phyloP scores from a whole-genome alignment of 352 stramenopile genomes.

The Peronospora destructor region DNA sequence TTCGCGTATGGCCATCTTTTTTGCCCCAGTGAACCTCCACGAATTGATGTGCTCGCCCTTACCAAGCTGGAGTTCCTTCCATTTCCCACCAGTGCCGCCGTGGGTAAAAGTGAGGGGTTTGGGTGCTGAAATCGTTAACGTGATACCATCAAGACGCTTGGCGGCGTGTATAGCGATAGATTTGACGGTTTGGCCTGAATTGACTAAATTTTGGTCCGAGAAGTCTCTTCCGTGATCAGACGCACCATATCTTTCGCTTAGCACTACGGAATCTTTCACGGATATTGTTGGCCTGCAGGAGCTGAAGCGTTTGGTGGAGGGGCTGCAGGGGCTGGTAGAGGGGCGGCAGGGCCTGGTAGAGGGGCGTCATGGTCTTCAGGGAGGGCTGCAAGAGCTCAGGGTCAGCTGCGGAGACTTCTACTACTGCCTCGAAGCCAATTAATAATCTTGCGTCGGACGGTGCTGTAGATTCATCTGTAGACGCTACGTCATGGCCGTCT shows the following conservation, averaged over 20 bases:
- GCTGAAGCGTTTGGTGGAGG: too few relatives aligned
- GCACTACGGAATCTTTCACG: slow-evolving; percentile 17
- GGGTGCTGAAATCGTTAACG: slow-evolving; percentile 12
- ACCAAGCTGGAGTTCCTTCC: slow-evolving; percentile 10
- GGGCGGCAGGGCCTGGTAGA: too few relatives aligned
- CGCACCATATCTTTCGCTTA: slow-evolving; percentile 22
- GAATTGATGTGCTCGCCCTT: slow-evolving; percentile 20
- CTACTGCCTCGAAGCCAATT: too few relatives aligned
- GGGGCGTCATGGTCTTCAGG: too few relatives aligned
- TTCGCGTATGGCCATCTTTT: slow-evolving; percentile 13
- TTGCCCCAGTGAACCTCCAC: slow-evolving; percentile 26
- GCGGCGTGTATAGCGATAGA: slow-evolving; percentile 16
- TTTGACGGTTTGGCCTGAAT: slow-evolving; percentile 21
- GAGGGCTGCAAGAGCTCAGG: too few relatives aligned
- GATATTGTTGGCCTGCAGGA: slow-evolving; percentile 6
- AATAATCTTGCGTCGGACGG: too few relatives aligned
- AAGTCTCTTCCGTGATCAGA: slow-evolving; percentile 18
- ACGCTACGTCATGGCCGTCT: too few relatives aligned
- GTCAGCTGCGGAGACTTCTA: too few relatives aligned
- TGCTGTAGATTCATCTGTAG: too few relatives aligned
- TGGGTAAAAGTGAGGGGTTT: slow-evolving; percentile 15
- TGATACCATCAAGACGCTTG: slow-evolving; percentile 21
- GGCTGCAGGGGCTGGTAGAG: too few relatives aligned
- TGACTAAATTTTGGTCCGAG: slow-evolving; percentile 23
- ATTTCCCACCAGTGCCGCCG: slow-evolving; percentile 17